These are phyloP conservation scores for Xylaria sp. DNA, from an alignment of 2,329 filamentous ascomycete species.

Conservation along the genomic window DNA sequence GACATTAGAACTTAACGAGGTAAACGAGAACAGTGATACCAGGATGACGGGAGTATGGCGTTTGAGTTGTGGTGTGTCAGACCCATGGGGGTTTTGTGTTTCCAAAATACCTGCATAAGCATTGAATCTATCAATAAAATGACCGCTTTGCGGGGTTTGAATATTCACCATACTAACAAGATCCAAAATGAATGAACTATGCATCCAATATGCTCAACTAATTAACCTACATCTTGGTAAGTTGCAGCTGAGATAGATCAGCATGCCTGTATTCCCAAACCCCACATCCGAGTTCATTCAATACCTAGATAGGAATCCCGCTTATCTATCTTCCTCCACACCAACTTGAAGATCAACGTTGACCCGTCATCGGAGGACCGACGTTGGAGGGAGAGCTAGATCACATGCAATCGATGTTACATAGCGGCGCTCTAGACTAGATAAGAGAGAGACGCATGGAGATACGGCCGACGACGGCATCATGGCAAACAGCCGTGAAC, in stretches of 20 bases:
- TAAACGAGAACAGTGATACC: conserved; percentile 27
- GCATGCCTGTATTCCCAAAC: not conserved
- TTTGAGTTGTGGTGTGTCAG: conserved; percentile 8
- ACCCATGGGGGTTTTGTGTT: not conserved
- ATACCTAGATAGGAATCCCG: conserved; percentile 3
- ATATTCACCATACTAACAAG: not conserved
- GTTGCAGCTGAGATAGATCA: not conserved
- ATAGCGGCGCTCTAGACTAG: not conserved
- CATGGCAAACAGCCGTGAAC: not conserved
- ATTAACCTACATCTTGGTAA: not conserved
- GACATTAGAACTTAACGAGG: conserved; percentile 11
- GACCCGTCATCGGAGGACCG: conserved; percentile 1
- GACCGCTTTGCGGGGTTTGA: not conserved
- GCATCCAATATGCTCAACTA: too few species aligned
- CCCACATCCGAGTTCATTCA: conserved; percentile 20
- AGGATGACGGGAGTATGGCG: conserved; percentile 31
- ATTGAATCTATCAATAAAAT: conserved; percentile 12
- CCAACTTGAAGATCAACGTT: conserved; percentile 11
- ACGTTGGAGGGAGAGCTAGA: not conserved
- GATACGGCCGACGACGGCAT: conserved; percentile 3
- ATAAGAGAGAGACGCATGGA: not conserved
- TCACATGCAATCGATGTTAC: conserved; percentile 11
- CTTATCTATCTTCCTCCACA: conserved; percentile 19
- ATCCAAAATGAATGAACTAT: too few species aligned
- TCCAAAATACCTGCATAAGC: not conserved